Base-by-base conservation (phyloP, 1,139 yeast species). In the Geotrichum australiense region DNA sequence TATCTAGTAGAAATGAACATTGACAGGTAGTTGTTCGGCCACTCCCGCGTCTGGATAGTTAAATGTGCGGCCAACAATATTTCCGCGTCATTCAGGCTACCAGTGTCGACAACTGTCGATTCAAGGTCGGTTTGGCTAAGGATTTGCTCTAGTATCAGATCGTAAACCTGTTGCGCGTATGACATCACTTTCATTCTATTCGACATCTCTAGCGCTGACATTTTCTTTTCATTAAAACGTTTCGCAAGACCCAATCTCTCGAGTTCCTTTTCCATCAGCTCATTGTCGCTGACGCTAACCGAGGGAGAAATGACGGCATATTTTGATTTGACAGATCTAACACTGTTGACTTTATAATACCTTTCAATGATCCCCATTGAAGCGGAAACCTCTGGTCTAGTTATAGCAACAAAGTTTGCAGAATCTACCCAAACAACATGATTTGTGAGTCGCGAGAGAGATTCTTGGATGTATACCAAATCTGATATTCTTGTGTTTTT, bases 311-410 rank as follows among this genome's bases (percentile, higher is more conserved):
- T 6, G 5, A n/a, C 14, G 4, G 12, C 23, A 20, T 14, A 16
- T 31, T 20, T 18, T n/a, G 30, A 26, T n/a, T 26, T 12, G 10
- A 23, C 25, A 23, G 11, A 12, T 12, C 14, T 5, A 26, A 7
- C 6, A 16, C 30, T 16, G 6, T 7, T 6, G 24, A 83, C 78
- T 48, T 78, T 78, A 59, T 84, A 85, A 74, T 85, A 89, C 80
- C 84, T 76, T 4, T 95, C 95, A 62, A 85, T 85, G 2, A 91
- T 85, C 12, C 35, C 35, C 14, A 31, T 11, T 7, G 18, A 5
- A 11, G 64, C 53, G 27, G 74, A 66, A 56, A 81, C 79, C 21
- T 74, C 58, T 35, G 79, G 78, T 43, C 93, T 67, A 1, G 89
- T 76, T 46, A 71, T 76, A 12, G 66, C 57, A 50, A 78, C 87